Conservation (phyloP, 2,329 filamentous ascomycete species). For the Trichoderma oligosporum region DNA sequence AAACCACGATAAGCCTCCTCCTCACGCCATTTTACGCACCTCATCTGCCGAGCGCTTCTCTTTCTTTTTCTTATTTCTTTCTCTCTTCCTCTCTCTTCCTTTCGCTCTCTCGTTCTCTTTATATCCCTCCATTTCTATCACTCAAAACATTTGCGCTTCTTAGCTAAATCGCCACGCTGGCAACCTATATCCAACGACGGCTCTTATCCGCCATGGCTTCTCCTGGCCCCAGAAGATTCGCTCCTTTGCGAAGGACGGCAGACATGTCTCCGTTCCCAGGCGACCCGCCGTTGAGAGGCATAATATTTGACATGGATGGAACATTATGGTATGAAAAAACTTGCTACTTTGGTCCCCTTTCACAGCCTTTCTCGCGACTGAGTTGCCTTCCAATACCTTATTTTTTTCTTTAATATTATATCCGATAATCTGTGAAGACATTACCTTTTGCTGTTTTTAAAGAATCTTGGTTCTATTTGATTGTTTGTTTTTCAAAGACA, state of each 20-base stretch:
- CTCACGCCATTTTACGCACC: conserved; percentile 6
- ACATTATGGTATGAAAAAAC: conserved; percentile 71
- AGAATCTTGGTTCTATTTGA: neutral
- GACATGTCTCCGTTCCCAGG: conserved; percentile 28
- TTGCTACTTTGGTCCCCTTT: neutral
- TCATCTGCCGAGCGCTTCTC: neutral
- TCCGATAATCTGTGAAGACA: neutral
- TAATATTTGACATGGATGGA: conserved; percentile 92
- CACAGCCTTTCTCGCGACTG: neutral
- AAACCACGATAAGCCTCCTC: conserved; percentile 14
- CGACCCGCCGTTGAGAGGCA: conserved; percentile 50
- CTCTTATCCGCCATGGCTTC: conserved; percentile 40
- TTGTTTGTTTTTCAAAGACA: neutral
- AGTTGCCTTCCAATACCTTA: neutral
- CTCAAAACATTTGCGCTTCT: neutral
- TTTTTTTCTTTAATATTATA: neutral
- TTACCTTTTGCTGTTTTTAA: too few species aligned
- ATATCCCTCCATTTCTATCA: neutral
- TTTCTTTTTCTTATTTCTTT: neutral
- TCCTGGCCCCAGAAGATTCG: conserved; percentile 47
- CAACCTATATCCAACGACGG: conserved; percentile 13
- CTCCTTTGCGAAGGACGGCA: conserved; percentile 47
- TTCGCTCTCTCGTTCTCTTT: neutral
- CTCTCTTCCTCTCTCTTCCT: conserved; percentile 26
- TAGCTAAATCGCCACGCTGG: conserved; percentile 6